Base-by-base conservation (phyloP, 352 stramenopile species). In the Ophiocytium majus region DNA sequence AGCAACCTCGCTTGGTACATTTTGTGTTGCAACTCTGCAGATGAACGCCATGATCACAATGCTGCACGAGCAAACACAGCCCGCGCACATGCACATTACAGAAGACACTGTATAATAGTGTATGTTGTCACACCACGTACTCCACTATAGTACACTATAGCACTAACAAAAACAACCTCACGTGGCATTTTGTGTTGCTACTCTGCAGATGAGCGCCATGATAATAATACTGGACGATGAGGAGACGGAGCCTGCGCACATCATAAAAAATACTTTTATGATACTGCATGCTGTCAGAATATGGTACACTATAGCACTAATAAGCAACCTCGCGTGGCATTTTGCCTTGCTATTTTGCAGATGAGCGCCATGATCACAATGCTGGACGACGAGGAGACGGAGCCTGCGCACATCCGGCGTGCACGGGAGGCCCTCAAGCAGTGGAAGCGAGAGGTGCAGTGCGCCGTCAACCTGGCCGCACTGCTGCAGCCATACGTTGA, bases 321-420 rank as follows among this genome's bases (percentile, higher is more conserved):
- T n/a, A n/a, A n/a, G n/a, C n/a, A n/a, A n/a, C n/a, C n/a, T n/a
- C n/a, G n/a, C n/a, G n/a, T n/a, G n/a, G n/a, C n/a, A n/a, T n/a
- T n/a, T n/a, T n/a, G n/a, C n/a, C n/a, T n/a, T n/a, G n/a, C n/a
- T n/a, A n/a, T n/a, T 57, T 57, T 17, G 32, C 35, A 78, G 66
- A 78, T 78, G 66, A 78, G 66, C 35, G 66, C 66, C 5, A 78
- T 78, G 66, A 78, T 78, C 32, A 78, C 66, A 14, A 78, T 78
- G 66, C 5, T 78, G 5, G 66, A 78, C 35, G 66, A 78, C 5
- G 66, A 78, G 32, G 66, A 78, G 5, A 17, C 32, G 35, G 66
- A 78, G 35, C 35, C 66, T 17, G 35, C 66, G 32, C 66, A 35
- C 32, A 5, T 78, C 32, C 5, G 35, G 66, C 32, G 66, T 10